A percentile compares a stretch with the other conserved stretches of the same genome.
These are phyloP conservation scores for Trypanosoma boissoni DNA, from an alignment of 208 protist genomes.

Conservation along the genomic window DNA sequence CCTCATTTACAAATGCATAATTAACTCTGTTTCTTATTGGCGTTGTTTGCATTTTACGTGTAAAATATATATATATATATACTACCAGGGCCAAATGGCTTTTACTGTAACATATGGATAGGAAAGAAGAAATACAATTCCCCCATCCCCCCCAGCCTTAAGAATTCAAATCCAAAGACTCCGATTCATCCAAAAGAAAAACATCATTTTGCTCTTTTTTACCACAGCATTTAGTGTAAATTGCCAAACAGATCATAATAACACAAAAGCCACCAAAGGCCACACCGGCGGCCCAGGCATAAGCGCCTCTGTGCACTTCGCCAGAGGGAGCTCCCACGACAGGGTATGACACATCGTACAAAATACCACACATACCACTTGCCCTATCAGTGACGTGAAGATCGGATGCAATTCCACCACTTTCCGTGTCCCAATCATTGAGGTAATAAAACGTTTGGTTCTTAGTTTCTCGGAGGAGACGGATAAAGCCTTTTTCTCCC, in stretches of 20 bases:
- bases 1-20: not conserved
- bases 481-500: conserved; percentile 83
- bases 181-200: conserved; percentile 1
- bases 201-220: not conserved
- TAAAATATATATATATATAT: not conserved
- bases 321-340: conserved; percentile 16
- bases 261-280: conserved; percentile 12
- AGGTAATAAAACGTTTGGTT: conserved; percentile 37
- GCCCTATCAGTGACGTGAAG: conserved; percentile 31
- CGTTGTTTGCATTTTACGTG: not conserved
- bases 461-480: conserved; percentile 45
- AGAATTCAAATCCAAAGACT: not conserved
- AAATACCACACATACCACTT: conserved; percentile 85
- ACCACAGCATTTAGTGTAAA: conserved; percentile 3
- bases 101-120: too few species aligned
- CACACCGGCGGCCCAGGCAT: conserved; percentile 7
- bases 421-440: conserved; percentile 37
- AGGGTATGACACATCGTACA: conserved; percentile 71
- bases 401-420: conserved; percentile 70
- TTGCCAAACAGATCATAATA: conserved; percentile 15
- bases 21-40: not conserved
- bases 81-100: too few species aligned
- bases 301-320: not conserved
- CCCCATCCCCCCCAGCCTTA: too few species aligned
- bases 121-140: too few species aligned